phyloP scores from a whole-genome alignment of 306 rosid species.

The Dalbergia cochinchinensis region DNA sequence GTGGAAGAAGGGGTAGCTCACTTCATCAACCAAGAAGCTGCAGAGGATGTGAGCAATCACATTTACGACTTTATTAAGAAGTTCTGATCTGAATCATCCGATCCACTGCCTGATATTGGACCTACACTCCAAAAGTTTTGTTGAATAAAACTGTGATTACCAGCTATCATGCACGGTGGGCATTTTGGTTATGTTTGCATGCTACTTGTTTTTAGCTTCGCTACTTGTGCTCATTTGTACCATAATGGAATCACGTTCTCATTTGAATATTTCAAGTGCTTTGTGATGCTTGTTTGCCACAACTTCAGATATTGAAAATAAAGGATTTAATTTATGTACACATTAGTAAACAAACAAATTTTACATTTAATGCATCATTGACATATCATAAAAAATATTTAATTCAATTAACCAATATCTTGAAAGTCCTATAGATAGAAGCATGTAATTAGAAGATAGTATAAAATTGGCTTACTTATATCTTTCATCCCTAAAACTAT shows the following conservation, averaged over 20 bases:
- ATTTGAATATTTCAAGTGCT: not conserved
- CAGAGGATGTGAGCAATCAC: slow-evolving; percentile 44
- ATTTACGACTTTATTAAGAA: slow-evolving; percentile 44
- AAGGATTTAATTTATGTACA: no score
- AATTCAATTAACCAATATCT: no score
- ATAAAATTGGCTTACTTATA: no score
- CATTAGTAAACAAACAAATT: no score
- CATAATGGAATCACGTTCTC: not conserved
- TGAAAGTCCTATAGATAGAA: no score
- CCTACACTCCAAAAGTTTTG: no score
- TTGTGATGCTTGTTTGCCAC: not conserved
- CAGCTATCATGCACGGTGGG: not conserved
- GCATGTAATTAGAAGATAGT: no score
- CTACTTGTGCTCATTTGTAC: not conserved
- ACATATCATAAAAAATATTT: no score
- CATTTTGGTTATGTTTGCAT: not conserved
- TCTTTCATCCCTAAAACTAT: no score
- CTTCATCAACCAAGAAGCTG: slow-evolving; percentile 57
- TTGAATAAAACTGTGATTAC: slow-evolving; percentile 15
- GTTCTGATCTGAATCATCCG: slow-evolving; percentile 3
- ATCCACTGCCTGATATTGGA: not conserved
- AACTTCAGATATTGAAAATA: not conserved
- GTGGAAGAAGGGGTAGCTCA: slow-evolving; percentile 54
- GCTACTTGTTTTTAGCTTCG: not conserved
- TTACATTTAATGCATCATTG: no score